These are phyloP conservation scores for Isabelozyma gotoi DNA, from an alignment of 805 yeast species.

Conservation along the genomic window DNA sequence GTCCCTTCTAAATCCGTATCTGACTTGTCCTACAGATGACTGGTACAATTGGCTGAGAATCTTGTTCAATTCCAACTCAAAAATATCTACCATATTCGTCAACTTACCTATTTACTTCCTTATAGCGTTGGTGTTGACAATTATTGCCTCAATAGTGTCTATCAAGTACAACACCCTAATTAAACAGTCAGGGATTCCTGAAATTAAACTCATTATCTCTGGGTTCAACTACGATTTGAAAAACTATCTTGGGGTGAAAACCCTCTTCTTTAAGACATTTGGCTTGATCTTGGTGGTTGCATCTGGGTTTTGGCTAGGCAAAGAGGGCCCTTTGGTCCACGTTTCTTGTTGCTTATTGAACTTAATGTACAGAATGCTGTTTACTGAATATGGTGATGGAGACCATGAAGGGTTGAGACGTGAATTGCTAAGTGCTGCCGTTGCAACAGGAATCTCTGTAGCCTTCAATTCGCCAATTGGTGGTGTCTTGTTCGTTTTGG, in stretches of 20 bases:
- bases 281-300: constrained; percentile 68
- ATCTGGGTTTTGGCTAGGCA: constrained; percentile 80
- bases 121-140: constrained; percentile 22
- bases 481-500: constrained; percentile 78
- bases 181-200: constrained; percentile 67
- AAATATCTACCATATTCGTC: constrained; percentile 18
- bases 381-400: constrained; percentile 22
- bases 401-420: constrained; percentile 60
- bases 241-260: constrained; percentile 49
- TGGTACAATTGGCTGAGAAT: constrained; percentile 41
- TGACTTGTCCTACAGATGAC: constrained; percentile 40
- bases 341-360: constrained; percentile 61
- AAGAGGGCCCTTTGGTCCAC: constrained; percentile 86
- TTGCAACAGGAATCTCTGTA: constrained; percentile 81
- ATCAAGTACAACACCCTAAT: constrained; percentile 23
- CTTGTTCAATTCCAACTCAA: constrained; percentile 18
- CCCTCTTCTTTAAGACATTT: constrained; percentile 54
- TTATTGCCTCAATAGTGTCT: constrained; percentile 30
- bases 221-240: constrained; percentile 54
- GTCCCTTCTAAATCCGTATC: constrained; percentile 43
- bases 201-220: constrained; percentile 63
- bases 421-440: constrained; percentile 69
- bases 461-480: constrained; percentile 89
- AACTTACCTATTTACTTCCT: constrained; percentile 36
- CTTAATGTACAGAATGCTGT: constrained; percentile 30